Conservation (phyloP, 1,139 yeast species). For the Tardiomyces depauwii region DNA sequence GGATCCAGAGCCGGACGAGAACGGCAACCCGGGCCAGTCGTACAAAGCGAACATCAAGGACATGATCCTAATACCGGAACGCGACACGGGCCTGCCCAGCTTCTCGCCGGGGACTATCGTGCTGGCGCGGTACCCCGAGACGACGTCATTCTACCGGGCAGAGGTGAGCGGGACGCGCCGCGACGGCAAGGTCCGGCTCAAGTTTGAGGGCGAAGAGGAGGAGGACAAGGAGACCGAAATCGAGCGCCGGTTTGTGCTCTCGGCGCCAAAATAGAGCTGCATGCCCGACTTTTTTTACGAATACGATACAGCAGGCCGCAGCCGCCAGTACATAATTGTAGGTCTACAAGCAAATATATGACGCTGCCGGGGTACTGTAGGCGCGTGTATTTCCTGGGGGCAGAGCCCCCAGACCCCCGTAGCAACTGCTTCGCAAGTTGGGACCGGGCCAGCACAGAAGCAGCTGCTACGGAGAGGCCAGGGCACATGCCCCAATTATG, state of each 20-base stretch:
- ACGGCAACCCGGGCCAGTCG: constrained; percentile 78
- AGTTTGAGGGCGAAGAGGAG: constrained; percentile 96
- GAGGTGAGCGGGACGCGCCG: constrained; percentile 72
- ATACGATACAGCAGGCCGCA: too few species aligned
- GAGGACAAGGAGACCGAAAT: constrained; percentile 94
- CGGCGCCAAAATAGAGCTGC: constrained; percentile 47
- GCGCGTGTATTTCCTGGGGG: too few species aligned
- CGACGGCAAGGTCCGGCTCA: constrained; percentile 67
- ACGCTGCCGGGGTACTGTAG: too few species aligned
- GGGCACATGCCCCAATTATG: too few species aligned
- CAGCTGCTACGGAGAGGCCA: too few species aligned
- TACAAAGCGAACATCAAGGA: constrained; percentile 79
- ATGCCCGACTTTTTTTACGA: not conserved
- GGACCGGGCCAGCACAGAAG: too few species aligned
- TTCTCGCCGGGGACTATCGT: constrained; percentile 75
- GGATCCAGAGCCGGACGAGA: constrained; percentile 97
- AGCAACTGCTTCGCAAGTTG: too few species aligned
- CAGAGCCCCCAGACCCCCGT: too few species aligned
- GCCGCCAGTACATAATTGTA: too few species aligned
- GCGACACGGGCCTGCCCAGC: constrained; percentile 35
- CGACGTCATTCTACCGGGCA: constrained; percentile 94
- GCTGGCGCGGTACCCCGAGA: constrained; percentile 91
- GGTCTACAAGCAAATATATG: too few species aligned
- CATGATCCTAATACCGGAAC: constrained; percentile 59
- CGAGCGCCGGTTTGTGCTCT: constrained; percentile 69